Evolutionary conservation across 441 rosid species (phyloP).

Genomic region (Rhodomyrtus psidioides): DNA sequence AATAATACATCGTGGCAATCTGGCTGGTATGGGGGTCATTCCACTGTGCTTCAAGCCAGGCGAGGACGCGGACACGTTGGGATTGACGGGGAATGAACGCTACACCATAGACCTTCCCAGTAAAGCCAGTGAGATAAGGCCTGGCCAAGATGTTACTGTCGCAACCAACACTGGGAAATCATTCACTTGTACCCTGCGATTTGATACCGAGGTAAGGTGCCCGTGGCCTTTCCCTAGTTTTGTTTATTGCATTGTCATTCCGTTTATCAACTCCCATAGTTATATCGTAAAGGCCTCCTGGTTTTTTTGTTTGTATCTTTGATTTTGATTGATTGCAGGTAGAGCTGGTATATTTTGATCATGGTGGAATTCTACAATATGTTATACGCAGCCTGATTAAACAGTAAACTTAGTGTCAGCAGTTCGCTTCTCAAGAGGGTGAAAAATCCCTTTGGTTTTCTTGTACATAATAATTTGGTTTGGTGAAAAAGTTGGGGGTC

Average conservation of each 20-base stretch:
- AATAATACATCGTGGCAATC: slow-evolving; percentile 49
- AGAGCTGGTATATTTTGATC: slow-evolving; percentile 47
- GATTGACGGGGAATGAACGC: slow-evolving; percentile 42
- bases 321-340: slow-evolving; percentile 20
- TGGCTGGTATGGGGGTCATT: slow-evolving; percentile 50
- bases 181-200: slow-evolving; percentile 38
- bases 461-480: background rate
- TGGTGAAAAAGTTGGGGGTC: background rate
- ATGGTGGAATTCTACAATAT: slow-evolving; percentile 56
- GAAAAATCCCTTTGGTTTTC: background rate
- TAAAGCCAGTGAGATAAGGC: slow-evolving; percentile 35
- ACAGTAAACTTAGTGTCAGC: slow-evolving; percentile 5
- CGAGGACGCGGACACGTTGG: slow-evolving; percentile 37
- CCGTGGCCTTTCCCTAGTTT: background rate
- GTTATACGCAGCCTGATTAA: slow-evolving; percentile 35
- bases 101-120: slow-evolving; percentile 48
- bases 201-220: slow-evolving; percentile 40
- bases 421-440: background rate
- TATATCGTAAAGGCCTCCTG: background rate
- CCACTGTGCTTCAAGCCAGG: slow-evolving; percentile 51
- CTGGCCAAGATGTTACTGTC: slow-evolving; percentile 41
- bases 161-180: slow-evolving; percentile 41
- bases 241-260: background rate
- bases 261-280: background rate
- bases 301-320: background rate